Evolutionary conservation across 305 asterid genomes (phyloP).

Genomic region (Solanum aculeatissimum): DNA sequence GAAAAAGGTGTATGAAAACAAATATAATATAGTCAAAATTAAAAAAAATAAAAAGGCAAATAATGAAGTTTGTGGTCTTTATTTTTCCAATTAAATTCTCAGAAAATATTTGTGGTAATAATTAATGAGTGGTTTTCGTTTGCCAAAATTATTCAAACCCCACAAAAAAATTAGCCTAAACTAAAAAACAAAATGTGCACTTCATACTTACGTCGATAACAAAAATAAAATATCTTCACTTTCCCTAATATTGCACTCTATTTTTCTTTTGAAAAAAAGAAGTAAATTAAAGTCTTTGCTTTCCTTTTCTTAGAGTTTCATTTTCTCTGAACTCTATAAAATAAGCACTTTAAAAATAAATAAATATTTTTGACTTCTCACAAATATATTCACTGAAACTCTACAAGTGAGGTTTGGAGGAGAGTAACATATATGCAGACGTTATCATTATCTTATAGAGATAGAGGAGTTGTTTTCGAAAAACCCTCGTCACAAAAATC

Average conservation of each 20-base stretch:
- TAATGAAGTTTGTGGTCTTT: not conserved
- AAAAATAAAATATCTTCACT: not conserved
- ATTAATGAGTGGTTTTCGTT: slow-evolving; percentile 31
- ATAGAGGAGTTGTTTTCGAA: too few relatives aligned
- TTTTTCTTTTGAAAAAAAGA: too few relatives aligned
- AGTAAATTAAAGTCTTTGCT: not conserved
- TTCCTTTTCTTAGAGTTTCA: slow-evolving; percentile 5
- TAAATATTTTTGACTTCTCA: too few relatives aligned
- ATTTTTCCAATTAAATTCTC: not conserved
- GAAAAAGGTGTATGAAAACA: not conserved
- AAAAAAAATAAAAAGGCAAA: not conserved
- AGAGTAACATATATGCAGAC: too few relatives aligned
- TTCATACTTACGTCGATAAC: slow-evolving; percentile 26
- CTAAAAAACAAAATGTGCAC: not conserved
- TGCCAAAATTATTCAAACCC: slow-evolving; percentile 18
- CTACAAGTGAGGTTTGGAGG: too few relatives aligned
- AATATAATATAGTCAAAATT: not conserved
- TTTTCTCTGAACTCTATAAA: not conserved
- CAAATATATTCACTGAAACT: too few relatives aligned
- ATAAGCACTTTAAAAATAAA: too few relatives aligned
- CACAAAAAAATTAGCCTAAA: slow-evolving; percentile 9
- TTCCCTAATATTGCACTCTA: not conserved
- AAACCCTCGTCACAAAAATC: too few relatives aligned
- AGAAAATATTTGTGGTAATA: slow-evolving; percentile 23
- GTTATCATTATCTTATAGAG: too few relatives aligned